A percentile compares a stretch with the other conserved stretches of the same genome.
Evolutionary conservation across 257 asterid species (phyloP).

Genomic region (Eucommia ulmoides): DNA sequence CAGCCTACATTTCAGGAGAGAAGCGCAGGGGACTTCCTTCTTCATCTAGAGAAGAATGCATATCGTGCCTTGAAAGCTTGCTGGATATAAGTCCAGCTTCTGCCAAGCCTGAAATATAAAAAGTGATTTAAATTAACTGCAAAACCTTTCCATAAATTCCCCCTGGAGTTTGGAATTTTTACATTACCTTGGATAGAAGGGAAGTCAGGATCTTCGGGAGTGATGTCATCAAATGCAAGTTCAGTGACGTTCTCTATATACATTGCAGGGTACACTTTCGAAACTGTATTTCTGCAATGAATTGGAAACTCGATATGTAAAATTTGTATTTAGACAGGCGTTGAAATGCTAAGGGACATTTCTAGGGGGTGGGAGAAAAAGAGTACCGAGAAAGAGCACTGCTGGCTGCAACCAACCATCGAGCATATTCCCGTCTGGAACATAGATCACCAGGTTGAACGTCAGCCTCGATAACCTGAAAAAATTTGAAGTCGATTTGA

Average conservation of each 20-base stretch:
- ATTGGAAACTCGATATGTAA: not conserved
- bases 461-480: constrained; percentile 81
- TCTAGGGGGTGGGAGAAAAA: constrained; percentile 7
- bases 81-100: constrained; percentile 98
- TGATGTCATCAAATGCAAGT: constrained; percentile 94
- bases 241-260: constrained; percentile 86
- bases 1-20: constrained; percentile 76
- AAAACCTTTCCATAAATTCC: constrained; percentile 11
- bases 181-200: constrained; percentile 77
- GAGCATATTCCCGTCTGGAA: constrained; percentile 96
- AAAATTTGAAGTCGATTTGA: too few species aligned
- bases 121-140: constrained; percentile 2
- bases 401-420: constrained; percentile 93
- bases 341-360: not conserved
- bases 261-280: constrained; percentile 99
- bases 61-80: constrained; percentile 88
- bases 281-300: constrained; percentile 52
- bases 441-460: constrained; percentile 93
- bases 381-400: constrained; percentile 76
- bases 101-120: constrained; percentile 64
- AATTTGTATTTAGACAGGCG: not conserved
- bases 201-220: constrained; percentile 89
- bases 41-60: constrained; percentile 56
- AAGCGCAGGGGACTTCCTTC: constrained; percentile 54
- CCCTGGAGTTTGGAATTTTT: constrained; percentile 4